Conservation (phyloP, 2,329 filamentous ascomycete genomes). For the Fusarium poae region DNA sequence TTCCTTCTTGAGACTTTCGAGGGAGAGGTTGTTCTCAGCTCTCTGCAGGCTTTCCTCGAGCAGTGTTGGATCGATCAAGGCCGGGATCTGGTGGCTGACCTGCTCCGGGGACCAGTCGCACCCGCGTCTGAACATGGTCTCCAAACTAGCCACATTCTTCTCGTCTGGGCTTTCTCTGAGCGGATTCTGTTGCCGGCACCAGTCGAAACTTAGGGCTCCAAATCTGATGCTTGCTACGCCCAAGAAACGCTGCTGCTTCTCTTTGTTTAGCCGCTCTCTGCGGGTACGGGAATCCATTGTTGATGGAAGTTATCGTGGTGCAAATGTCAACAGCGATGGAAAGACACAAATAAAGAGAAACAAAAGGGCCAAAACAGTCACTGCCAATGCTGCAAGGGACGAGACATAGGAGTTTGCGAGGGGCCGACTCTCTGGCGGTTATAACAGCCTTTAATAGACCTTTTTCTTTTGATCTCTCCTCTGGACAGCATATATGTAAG, state of each 20-base stretch:
- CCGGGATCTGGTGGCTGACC: conserved; percentile 12
- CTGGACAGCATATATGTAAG: too few species aligned
- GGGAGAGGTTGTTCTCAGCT: too few species aligned
- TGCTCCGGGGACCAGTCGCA: conserved; percentile 8
- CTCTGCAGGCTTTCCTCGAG: too few species aligned
- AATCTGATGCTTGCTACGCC: conserved; percentile 14
- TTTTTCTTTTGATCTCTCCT: too few species aligned
- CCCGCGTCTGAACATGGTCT: conserved; percentile 11
- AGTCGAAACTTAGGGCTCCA: conserved; percentile 4
- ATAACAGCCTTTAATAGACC: too few species aligned
- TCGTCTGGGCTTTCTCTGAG: conserved; percentile 4
- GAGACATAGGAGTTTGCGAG: too few species aligned
- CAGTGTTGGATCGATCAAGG: too few species aligned
- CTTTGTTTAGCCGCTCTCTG: not conserved
- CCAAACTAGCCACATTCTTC: conserved; percentile 15
- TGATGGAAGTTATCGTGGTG: not conserved
- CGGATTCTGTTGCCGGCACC: conserved; percentile 5
- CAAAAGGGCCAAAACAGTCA: not conserved
- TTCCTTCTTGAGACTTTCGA: not conserved
- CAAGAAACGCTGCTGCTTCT: conserved; percentile 15
- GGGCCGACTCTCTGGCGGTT: too few species aligned
- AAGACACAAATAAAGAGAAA: conserved; percentile 5
- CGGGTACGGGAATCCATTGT: conserved; percentile 1
- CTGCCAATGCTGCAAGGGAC: too few species aligned
- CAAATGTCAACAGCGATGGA: too few species aligned